Evolutionary conservation across 2,329 filamentous ascomycete species (phyloP).

Genomic region (Sporothrix phasma): DNA sequence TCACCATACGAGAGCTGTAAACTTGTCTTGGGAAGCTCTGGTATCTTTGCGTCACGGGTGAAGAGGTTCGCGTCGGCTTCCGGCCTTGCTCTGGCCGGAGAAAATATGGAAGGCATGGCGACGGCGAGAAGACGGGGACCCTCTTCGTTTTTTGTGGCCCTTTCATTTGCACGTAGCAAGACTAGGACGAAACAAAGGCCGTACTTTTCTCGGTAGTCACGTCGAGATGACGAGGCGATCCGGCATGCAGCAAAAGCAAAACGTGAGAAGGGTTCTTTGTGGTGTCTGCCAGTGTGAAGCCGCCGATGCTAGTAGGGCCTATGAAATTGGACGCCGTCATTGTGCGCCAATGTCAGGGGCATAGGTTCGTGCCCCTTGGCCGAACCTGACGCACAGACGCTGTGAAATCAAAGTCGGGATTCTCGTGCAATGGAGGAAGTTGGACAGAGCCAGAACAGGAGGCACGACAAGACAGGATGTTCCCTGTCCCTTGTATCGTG

Average conservation of each 20-base stretch:
- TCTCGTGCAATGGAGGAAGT: background rate
- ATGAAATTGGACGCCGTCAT: background rate
- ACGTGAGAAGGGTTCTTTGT: background rate
- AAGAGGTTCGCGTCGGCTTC: background rate
- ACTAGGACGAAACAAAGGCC: background rate
- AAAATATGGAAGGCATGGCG: background rate
- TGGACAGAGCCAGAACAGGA: background rate
- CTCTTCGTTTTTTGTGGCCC: background rate
- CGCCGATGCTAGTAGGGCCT: background rate
- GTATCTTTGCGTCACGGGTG: background rate
- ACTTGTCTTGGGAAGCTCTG: no score
- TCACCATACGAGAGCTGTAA: conserved; percentile 6
- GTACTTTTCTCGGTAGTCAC: background rate
- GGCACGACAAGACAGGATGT: background rate
- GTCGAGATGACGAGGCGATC: background rate
- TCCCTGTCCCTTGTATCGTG: background rate
- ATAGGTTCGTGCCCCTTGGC: background rate
- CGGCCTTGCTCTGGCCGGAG: background rate
- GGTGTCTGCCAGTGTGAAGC: background rate
- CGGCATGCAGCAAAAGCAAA: background rate
- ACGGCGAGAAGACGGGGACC: background rate
- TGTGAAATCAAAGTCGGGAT: background rate
- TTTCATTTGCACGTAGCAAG: background rate
- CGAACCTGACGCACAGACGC: background rate
- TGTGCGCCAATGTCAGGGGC: background rate